Evolutionary conservation across 176 grass and related monocot species (phyloP).

Genomic region (Eleusine coracana): DNA sequence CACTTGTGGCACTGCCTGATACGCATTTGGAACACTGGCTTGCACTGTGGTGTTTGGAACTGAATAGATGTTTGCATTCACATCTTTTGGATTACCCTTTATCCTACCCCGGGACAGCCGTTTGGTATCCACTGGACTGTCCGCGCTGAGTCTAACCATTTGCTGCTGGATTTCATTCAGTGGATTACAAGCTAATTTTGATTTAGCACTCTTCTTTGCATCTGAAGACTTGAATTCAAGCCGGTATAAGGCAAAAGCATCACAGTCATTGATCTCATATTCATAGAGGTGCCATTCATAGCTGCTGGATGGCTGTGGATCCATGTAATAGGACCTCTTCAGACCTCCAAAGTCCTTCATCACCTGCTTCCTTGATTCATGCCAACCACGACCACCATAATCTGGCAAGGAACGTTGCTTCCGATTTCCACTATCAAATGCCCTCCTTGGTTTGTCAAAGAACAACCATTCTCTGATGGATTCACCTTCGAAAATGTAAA

Average conservation of each 20-base stretch:
- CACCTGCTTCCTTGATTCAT: slow-evolving; percentile 91
- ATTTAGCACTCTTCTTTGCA: slow-evolving; percentile 81
- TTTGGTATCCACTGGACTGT: slow-evolving; percentile 62
- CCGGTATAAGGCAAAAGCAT: slow-evolving; percentile 74
- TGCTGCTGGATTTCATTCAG: slow-evolving; percentile 75
- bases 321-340: slow-evolving; percentile 98
- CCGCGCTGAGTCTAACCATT: slow-evolving; percentile 63
- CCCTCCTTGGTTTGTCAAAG: slow-evolving; percentile 91
- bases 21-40: slow-evolving; percentile 45
- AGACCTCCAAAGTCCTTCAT: slow-evolving; percentile 91
- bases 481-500: slow-evolving; percentile 89
- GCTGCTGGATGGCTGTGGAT: slow-evolving; percentile 72
- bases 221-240: slow-evolving; percentile 87
- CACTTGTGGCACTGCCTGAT: slow-evolving; percentile 50
- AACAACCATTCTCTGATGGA: slow-evolving; percentile 96
- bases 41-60: slow-evolving; percentile 54
- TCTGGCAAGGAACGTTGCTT: slow-evolving; percentile 93
- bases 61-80: slow-evolving; percentile 42
- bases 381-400: slow-evolving; percentile 85
- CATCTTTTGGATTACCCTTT: slow-evolving; percentile 52
- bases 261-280: slow-evolving; percentile 87
- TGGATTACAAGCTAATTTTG: slow-evolving; percentile 49
- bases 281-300: slow-evolving; percentile 96
- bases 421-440: slow-evolving; percentile 86
- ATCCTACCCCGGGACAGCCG: slow-evolving; percentile 40